Evolutionary conservation across 129 eudicot genomes (phyloP), one percentile per base, ranked within the genome.

Genomic region (Smallanthus sonchifolius): DNA sequence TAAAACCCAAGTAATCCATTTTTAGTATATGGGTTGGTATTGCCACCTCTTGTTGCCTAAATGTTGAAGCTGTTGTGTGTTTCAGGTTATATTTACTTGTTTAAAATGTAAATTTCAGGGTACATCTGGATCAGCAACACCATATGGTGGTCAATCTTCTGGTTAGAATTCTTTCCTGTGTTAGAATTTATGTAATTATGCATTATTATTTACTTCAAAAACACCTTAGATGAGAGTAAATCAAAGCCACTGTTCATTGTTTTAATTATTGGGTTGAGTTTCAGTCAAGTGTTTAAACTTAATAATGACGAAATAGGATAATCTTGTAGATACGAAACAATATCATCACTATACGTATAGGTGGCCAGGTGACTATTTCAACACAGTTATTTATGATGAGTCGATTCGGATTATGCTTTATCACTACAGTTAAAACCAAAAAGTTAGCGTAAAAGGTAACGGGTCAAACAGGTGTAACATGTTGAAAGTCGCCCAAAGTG

Each of bases 71-170:
- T 10, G 7, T 6, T 16, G 14, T 47, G 42, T 39, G 4, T 40
- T 65, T 40, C 30, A 16, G n/a, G 14, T 47, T 69, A 3, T 7
- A 24, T 47, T 48, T 37, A 30, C 15, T 47, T 48, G 44, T 72
- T 37, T 51, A 56, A 72, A 72, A 73, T 73, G 30, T 65, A 65
- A 51, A 59, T 75, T 83, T 65, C 87, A 94, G 99, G 88, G 79
- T 79, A 24, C 88, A 63, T 84, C 96, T 73, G 91, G 84, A 70
- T 66, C 85, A 45, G 83, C 73, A 68, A 48, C 81, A 40, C 86
- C 90, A 20, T 42, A 65, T 36, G 86, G 86, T 43, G 87, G 90
- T 67, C 86, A 79, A 57, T 79, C 90, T 75, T 87, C 92, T 65
- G 95, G 98, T 89, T 82, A 83, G 84, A 63, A 51, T 51, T 65